Conservation (phyloP, 345 rosid species). For the Laguncularia racemosa region DNA sequence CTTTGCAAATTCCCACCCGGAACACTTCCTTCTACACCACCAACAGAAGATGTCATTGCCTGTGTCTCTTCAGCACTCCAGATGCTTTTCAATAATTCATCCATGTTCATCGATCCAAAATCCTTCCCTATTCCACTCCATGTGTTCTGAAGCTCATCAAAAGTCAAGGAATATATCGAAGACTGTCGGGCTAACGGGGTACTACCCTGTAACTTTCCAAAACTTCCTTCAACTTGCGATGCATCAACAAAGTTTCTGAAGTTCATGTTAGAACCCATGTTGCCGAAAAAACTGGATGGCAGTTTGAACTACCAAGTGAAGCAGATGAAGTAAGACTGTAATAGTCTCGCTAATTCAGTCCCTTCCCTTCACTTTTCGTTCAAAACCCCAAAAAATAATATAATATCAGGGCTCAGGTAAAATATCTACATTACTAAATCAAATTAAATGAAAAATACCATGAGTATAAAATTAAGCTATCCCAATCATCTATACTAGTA, state of each 20-base stretch:
- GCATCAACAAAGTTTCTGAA: constrained; percentile 54
- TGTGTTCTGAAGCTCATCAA: constrained; percentile 82
- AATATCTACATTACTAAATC: no score
- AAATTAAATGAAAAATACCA: not conserved
- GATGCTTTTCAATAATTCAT: constrained; percentile 76
- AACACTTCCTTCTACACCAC: constrained; percentile 23
- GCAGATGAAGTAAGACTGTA: not conserved
- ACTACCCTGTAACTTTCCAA: constrained; percentile 27
- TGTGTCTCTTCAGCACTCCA: constrained; percentile 93
- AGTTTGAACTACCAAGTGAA: constrained; percentile 5
- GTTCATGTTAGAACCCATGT: constrained; percentile 60
- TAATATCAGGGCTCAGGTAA: no score
- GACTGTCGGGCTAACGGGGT: constrained; percentile 55
- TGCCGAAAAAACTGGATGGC: constrained; percentile 10
- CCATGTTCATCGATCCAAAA: constrained; percentile 98
- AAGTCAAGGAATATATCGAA: constrained; percentile 72
- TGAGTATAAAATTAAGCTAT: not conserved
- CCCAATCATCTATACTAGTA: no score
- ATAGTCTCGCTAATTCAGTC: no score
- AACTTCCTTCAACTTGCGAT: constrained; percentile 28
- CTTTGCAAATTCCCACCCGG: constrained; percentile 66
- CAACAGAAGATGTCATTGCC: constrained; percentile 30
- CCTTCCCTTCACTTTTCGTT: no score
- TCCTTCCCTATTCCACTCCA: constrained; percentile 73
- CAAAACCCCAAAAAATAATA: no score